Evolutionary conservation across 805 yeast species (phyloP).

Genomic region (Wickerhamomyces queroliae): DNA sequence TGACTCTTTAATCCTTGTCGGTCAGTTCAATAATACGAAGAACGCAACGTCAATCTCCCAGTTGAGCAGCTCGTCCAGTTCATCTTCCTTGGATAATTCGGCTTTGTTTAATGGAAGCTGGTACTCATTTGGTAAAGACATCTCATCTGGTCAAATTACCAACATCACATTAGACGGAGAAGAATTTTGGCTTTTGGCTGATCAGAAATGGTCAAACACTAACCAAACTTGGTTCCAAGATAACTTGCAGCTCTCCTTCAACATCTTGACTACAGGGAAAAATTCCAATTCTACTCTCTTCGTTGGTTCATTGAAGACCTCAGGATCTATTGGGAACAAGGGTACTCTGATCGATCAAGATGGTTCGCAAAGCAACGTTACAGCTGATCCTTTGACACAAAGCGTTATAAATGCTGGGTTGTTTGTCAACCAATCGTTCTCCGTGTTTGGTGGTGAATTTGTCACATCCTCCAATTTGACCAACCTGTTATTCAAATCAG

Average conservation of each 20-base stretch:
- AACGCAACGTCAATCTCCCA: slow-evolving; percentile 25
- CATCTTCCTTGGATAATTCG: slow-evolving; percentile 29
- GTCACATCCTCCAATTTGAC: slow-evolving; percentile 18
- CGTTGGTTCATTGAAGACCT: slow-evolving; percentile 16
- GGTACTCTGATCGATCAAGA: slow-evolving; percentile 8
- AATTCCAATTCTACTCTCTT: slow-evolving; percentile 15
- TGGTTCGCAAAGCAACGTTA: slow-evolving; percentile 15
- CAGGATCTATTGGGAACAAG: slow-evolving; percentile 15
- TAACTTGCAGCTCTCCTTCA: slow-evolving; percentile 24
- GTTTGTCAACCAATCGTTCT: slow-evolving; percentile 39
- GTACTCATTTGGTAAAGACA: slow-evolving; percentile 35
- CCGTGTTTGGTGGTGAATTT: slow-evolving; percentile 60
- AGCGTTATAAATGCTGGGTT: slow-evolving; percentile 28
- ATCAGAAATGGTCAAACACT: slow-evolving; percentile 36
- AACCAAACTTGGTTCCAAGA: slow-evolving; percentile 29
- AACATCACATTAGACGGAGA: slow-evolving; percentile 28
- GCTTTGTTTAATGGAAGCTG: slow-evolving; percentile 34
- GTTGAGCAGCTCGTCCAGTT: slow-evolving; percentile 24
- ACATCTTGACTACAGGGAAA: slow-evolving; percentile 20
- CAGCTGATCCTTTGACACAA: slow-evolving; percentile 8
- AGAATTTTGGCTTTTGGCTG: slow-evolving; percentile 37
- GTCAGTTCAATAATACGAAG: slow-evolving; percentile 36
- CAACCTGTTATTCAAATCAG: slow-evolving; percentile 20
- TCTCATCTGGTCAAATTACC: slow-evolving; percentile 4
- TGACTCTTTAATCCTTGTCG: slow-evolving; percentile 37